These are phyloP conservation scores for Suhomyces bokatorum DNA, from an alignment of 1,139 yeast species.

Conservation along the genomic window DNA sequence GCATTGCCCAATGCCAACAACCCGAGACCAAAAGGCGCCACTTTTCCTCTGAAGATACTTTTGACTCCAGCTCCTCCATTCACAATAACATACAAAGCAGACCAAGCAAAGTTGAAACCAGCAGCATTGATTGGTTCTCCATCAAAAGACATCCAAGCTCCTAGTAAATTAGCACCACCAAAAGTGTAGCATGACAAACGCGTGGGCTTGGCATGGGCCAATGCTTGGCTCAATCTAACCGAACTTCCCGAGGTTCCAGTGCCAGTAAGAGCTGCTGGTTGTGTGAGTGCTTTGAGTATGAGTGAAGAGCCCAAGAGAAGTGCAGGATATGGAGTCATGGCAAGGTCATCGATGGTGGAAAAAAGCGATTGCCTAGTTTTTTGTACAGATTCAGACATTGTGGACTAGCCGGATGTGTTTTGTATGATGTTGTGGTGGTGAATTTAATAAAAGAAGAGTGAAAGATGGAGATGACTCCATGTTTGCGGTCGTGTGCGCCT, in stretches of 20 bases:
- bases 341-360: slow-evolving; percentile 8
- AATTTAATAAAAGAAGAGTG: not conserved
- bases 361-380: slow-evolving; percentile 5
- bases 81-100: slow-evolving; percentile 69
- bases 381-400: slow-evolving; percentile 7
- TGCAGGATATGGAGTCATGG: slow-evolving; percentile 21
- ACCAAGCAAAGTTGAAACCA: slow-evolving; percentile 90
- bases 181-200: slow-evolving; percentile 36
- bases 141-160: slow-evolving; percentile 80
- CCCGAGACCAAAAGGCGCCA: slow-evolving; percentile 64
- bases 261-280: slow-evolving; percentile 16
- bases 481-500: slow-evolving; percentile 2
- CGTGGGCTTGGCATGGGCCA: slow-evolving; percentile 38
- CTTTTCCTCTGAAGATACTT: slow-evolving; percentile 34
- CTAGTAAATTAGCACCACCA: slow-evolving; percentile 71
- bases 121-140: slow-evolving; percentile 83
- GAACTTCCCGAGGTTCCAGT: slow-evolving; percentile 34
- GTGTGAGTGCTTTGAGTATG: slow-evolving; percentile 19
- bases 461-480: not conserved
- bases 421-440: not conserved
- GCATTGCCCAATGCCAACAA: slow-evolving; percentile 64
- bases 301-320: slow-evolving; percentile 21
- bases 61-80: slow-evolving; percentile 65
- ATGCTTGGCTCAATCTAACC: slow-evolving; percentile 26
- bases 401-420: not conserved